phyloP scores from a whole-genome alignment of 495 filamentous ascomycete genomes.

The Platismatia glauca region DNA sequence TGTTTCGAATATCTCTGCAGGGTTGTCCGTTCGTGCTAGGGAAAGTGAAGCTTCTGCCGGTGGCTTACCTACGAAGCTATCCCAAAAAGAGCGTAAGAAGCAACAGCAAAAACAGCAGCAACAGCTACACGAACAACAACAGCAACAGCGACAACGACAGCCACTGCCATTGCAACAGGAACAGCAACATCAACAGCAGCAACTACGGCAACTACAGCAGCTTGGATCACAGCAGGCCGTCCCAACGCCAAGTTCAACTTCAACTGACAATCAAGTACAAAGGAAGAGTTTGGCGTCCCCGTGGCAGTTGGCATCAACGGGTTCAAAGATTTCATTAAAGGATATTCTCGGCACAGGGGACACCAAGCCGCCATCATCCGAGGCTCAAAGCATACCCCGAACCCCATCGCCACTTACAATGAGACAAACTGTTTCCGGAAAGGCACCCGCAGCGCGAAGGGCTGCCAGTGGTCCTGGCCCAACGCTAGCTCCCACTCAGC shows the following conservation, averaged over 20 bases:
- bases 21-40: slow-evolving; percentile 41
- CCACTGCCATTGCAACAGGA: no score
- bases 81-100: slow-evolving; percentile 86
- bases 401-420: slow-evolving; percentile 48
- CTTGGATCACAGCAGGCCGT: slow-evolving; percentile 28
- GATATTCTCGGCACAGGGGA: slow-evolving; percentile 30
- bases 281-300: slow-evolving; percentile 47
- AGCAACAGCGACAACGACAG: no score
- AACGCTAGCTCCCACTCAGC: background rate
- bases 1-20: slow-evolving; percentile 67
- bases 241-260: slow-evolving; percentile 13
- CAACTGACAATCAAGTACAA: slow-evolving; percentile 17
- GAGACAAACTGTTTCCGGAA: slow-evolving; percentile 53
- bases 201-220: slow-evolving; percentile 56
- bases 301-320: slow-evolving; percentile 50
- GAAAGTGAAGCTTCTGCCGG: slow-evolving; percentile 27
- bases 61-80: slow-evolving; percentile 45
- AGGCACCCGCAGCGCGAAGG: slow-evolving; percentile 28
- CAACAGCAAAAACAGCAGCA: slow-evolving; percentile 62
- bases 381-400: slow-evolving; percentile 22
- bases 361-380: slow-evolving; percentile 23
- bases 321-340: slow-evolving; percentile 31
- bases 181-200: no score
- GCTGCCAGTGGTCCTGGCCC: slow-evolving; percentile 17
- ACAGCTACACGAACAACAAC: no score